Evolutionary conservation across 352 stramenopile genomes (phyloP).

Genomic region (Globisporangium nagaii): DNA sequence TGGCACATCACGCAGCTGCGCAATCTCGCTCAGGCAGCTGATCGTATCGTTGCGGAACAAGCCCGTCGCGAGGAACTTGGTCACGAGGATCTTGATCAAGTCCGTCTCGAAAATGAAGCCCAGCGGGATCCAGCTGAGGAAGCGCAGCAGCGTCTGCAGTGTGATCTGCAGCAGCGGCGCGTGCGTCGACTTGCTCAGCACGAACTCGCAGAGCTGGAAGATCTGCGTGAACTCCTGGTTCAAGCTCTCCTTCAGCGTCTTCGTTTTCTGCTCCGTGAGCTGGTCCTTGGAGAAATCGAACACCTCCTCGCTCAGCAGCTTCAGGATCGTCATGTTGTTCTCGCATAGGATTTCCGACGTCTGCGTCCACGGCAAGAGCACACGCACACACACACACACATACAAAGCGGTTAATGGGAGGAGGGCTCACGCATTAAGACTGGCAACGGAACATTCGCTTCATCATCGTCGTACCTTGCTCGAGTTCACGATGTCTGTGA

Average conservation of each 20-base stretch:
- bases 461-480: constrained; percentile 61
- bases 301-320: constrained; percentile 97
- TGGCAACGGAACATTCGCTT: neutral
- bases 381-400: neutral
- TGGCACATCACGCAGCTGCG: constrained; percentile 89
- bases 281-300: constrained; percentile 99
- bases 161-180: constrained; percentile 94
- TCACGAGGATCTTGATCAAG: constrained; percentile 93
- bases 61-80: constrained; percentile 94
- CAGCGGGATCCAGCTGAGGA: constrained; percentile 98
- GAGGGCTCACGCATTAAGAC: no score
- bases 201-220: constrained; percentile 98
- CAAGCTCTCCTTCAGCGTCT: constrained; percentile 96
- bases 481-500: constrained; percentile 93
- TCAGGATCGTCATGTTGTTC: constrained; percentile 99
- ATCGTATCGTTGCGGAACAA: constrained; percentile 97
- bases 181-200: constrained; percentile 93
- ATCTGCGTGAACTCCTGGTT: constrained; percentile 98
- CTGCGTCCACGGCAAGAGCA: constrained; percentile 28
- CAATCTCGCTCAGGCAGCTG: constrained; percentile 98
- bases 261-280: constrained; percentile 97
- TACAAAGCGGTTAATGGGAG: no score
- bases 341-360: constrained; percentile 97
- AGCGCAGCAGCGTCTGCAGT: constrained; percentile 95
- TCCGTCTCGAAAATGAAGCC: constrained; percentile 98